Conservation (phyloP, 2,329 filamentous ascomycete species). For the Beauveria caledonica region DNA sequence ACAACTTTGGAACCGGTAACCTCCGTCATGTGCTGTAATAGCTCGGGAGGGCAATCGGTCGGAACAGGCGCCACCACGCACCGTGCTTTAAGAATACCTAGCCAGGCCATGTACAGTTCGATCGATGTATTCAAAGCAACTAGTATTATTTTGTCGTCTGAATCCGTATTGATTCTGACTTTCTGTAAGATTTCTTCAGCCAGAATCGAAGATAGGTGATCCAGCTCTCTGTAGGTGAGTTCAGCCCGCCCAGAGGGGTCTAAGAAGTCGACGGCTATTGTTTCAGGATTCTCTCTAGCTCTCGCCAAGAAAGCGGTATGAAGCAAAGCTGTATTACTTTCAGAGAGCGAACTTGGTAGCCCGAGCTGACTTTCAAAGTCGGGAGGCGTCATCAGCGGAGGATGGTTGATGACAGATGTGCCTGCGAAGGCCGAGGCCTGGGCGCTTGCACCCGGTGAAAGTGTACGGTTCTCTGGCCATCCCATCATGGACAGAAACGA, state of each 20-base stretch:
- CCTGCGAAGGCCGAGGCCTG: background rate
- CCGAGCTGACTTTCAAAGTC: background rate
- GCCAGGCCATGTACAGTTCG: background rate
- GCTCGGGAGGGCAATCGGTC: background rate
- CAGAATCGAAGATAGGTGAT: background rate
- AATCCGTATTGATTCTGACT: background rate
- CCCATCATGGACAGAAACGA: background rate
- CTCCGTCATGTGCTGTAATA: constrained; percentile 1
- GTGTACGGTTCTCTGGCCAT: background rate
- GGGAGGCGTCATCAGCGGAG: background rate
- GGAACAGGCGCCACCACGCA: constrained; percentile 1
- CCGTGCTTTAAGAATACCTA: background rate
- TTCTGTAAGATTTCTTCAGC: background rate
- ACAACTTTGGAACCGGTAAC: background rate
- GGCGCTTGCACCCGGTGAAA: background rate
- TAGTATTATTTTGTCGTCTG: background rate
- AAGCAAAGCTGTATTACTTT: background rate
- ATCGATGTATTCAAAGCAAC: background rate
- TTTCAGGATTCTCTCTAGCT: background rate
- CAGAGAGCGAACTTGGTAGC: background rate
- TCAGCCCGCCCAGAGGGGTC: background rate
- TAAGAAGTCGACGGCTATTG: background rate
- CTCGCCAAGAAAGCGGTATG: background rate
- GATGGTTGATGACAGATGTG: background rate
- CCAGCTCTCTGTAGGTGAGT: background rate